phyloP scores from a whole-genome alignment of 371 early-diverging fungal genomes.

The Syncephalastrum contaminatum region DNA sequence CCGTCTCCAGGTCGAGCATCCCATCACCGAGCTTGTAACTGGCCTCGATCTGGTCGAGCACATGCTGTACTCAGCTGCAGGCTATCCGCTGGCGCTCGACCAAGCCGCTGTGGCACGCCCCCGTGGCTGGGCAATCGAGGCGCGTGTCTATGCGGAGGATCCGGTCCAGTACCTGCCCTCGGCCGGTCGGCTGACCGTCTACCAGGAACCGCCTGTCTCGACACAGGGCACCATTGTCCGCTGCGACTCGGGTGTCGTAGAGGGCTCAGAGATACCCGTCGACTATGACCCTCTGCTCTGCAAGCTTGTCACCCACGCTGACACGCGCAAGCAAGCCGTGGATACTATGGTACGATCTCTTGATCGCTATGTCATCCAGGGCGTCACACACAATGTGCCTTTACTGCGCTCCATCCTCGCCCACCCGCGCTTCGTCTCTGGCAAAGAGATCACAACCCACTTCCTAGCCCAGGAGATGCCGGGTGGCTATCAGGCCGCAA shows the following conservation, averaged over 20 bases:
- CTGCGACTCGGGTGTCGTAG: conserved; percentile 55
- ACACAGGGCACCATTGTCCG: conserved; percentile 14
- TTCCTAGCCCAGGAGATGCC: conserved; percentile 93
- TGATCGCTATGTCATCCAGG: conserved; percentile 89
- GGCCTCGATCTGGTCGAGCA: conserved; percentile 92
- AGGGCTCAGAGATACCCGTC: conserved; percentile 82
- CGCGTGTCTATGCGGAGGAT: conserved; percentile 91
- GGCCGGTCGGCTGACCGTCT: conserved; percentile 70
- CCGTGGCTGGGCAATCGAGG: conserved; percentile 84
- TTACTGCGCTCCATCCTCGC: conserved; percentile 85
- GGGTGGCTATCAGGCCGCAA: conserved; percentile 82
- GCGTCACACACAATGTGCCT: conserved; percentile 95
- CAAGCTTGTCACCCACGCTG: conserved; percentile 87
- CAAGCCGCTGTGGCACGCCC: conserved; percentile 59
- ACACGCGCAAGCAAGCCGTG: conserved; percentile 76
- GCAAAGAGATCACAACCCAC: conserved; percentile 78
- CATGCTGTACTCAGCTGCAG: conserved; percentile 82
- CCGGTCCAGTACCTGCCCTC: conserved; percentile 87
- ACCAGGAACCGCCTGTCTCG: conserved; percentile 23
- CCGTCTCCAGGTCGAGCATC: conserved; percentile 94
- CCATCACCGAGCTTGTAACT: conserved; percentile 94
- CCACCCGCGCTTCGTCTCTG: conserved; percentile 74
- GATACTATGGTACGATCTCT: conserved; percentile 79
- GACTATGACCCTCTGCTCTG: conserved; percentile 87
- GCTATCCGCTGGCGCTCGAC: conserved; percentile 53